phyloP scores from a whole-genome alignment of 2,329 filamentous ascomycete species.

The Arthrobotrys musiformis region DNA sequence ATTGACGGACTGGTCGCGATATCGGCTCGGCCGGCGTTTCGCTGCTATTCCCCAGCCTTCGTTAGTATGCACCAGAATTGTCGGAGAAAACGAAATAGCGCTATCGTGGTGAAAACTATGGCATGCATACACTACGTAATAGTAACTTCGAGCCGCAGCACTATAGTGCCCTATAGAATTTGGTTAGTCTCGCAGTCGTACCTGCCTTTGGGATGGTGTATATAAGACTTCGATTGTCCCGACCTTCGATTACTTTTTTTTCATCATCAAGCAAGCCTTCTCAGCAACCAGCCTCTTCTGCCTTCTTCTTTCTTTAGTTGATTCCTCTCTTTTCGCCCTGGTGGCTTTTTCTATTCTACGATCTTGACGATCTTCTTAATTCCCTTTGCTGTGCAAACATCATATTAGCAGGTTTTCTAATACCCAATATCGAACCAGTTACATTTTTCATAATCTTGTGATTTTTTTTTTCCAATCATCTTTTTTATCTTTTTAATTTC shows the following conservation, averaged over 20 bases:
- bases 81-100: conserved; percentile 26
- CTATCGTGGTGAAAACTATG: neutral
- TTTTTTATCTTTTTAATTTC: conserved; percentile 5
- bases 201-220: too few relatives aligned
- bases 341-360: conserved; percentile 53
- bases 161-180: neutral
- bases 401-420: conserved; percentile 42
- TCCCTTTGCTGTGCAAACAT: conserved; percentile 48
- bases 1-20: neutral
- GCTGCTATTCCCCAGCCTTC: conserved; percentile 21
- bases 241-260: neutral
- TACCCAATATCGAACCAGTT: neutral
- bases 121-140: conserved; percentile 24
- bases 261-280: conserved; percentile 53
- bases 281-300: conserved; percentile 35
- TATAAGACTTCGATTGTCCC: conserved; percentile 12
- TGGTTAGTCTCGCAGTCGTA: neutral
- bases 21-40: conserved; percentile 13
- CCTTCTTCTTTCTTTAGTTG: conserved; percentile 38
- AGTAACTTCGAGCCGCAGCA: conserved; percentile 12
- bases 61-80: conserved; percentile 41
- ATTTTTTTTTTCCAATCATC: conserved; percentile 33
- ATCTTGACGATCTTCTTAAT: conserved; percentile 49
- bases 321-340: conserved; percentile 40
- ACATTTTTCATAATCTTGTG: conserved; percentile 2